phyloP scores from a whole-genome alignment of 192 early-diverging fungal genomes.

The Irineochytrium annulatum region DNA sequence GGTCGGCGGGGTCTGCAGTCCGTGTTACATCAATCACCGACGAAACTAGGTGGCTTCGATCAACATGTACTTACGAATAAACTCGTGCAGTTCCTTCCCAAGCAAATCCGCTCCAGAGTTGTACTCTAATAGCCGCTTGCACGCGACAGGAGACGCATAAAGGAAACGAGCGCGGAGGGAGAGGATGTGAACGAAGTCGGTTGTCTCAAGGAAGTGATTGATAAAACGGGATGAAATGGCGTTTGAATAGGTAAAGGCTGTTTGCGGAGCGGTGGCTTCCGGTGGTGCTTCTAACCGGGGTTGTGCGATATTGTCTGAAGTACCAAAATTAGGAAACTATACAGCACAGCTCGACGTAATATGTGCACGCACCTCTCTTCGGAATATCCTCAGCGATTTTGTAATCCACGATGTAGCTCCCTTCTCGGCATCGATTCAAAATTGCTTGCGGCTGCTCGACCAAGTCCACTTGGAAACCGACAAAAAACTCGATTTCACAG shows the following conservation, averaged over 20 bases:
- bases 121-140: constrained; percentile 50
- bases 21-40: too few species aligned
- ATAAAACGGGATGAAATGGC: constrained; percentile 7
- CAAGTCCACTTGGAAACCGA: constrained; percentile 62
- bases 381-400: constrained; percentile 7
- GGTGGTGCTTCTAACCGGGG: background rate
- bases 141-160: constrained; percentile 46
- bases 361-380: background rate
- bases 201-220: constrained; percentile 42
- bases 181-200: constrained; percentile 63
- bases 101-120: constrained; percentile 47
- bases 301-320: too few species aligned
- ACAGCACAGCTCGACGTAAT: background rate
- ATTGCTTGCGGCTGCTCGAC: constrained; percentile 69
- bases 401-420: constrained; percentile 24
- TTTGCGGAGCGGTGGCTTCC: background rate
- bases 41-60: too few species aligned
- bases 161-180: constrained; percentile 66
- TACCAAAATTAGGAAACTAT: background rate
- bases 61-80: constrained; percentile 32
- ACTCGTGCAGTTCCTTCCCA: constrained; percentile 51
- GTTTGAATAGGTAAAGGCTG: background rate
- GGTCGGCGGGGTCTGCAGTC: constrained; percentile 51
- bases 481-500: constrained; percentile 54
- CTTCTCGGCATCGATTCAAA: constrained; percentile 55